Base-by-base conservation (phyloP, 78 protist species). In the Dictyostelium brefeldianum region DNA sequence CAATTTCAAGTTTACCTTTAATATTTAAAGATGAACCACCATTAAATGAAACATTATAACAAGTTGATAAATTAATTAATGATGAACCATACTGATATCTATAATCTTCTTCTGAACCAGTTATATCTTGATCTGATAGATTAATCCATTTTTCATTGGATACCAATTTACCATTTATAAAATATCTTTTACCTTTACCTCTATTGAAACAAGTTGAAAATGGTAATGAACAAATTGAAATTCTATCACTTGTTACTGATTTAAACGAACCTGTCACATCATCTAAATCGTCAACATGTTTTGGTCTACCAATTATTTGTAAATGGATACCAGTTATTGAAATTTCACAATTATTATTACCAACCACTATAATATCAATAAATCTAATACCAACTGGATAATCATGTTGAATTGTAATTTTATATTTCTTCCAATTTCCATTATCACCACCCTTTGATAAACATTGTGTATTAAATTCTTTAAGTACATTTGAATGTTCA, bases 111-210 rank as follows among this genome's bases (percentile, higher is more conserved):
- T 31, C 46, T 43, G 53, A 73, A n/a, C 70, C 83, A 20, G 14
- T 27, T 9, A 54, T 5, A 36, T 56, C 70, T 36, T 78, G 83
- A 54, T 78, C 83, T 1, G 70, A 54, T 54, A 78, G 9, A 54
- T 78, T 51, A 15, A 78, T 27, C 83, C 83, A 78, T 31, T 17
- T 31, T 8, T 22, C n/a, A 18, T 78, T 54, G 18, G 25, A 20
- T 17, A 78, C 67, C 6, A 54, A 17, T 31, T 29, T 22, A 36
- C 83, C 83, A 29, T 78, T 47, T 5, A 15, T 7, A n/a, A 20
- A 78, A 54, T 78, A 78, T 10, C 36, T 27, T 43, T 43, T 54
- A 14, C 83, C 83, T 78, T 78, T 78, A 18, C 83, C 83, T 36
- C 65, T 78, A 56, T 78, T 78, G 22, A 78, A 78, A 20, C 59